phyloP scores from a whole-genome alignment of 148 eudicot genomes.

The Talinum fruticosum region DNA sequence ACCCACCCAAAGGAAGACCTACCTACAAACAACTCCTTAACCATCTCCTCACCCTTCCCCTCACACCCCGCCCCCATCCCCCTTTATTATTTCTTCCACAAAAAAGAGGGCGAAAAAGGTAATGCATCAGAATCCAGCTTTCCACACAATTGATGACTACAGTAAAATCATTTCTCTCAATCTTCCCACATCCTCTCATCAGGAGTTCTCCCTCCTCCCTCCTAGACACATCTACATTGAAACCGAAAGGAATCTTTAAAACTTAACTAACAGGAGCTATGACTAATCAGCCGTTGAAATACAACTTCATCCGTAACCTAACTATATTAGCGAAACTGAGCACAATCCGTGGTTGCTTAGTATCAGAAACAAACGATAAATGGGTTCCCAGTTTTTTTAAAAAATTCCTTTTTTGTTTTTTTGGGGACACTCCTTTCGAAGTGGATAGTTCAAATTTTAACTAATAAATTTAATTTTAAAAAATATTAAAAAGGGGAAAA shows the following conservation, averaged over 20 bases:
- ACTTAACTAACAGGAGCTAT: background rate
- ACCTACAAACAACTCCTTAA: background rate
- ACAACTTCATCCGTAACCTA: background rate
- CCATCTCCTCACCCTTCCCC: background rate
- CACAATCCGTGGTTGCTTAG: background rate
- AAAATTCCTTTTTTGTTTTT: background rate
- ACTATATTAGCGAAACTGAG: background rate
- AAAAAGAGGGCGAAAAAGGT: background rate
- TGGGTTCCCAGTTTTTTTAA: background rate
- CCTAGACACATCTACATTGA: background rate
- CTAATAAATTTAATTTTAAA: too few species aligned
- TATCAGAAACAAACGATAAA: background rate
- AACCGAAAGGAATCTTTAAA: background rate
- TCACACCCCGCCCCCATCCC: background rate
- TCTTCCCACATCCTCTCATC: too few species aligned
- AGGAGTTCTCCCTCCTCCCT: background rate
- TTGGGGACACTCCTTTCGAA: background rate
- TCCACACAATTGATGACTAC: background rate
- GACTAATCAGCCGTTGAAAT: slow-evolving; percentile 11
- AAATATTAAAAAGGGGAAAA: background rate
- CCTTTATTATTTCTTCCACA: too few species aligned
- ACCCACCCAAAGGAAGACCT: too few species aligned
- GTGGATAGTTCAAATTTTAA: too few species aligned
- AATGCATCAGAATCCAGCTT: background rate
- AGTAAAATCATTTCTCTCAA: background rate